A percentile compares a stretch with the other conserved stretches of the same genome.
phyloP scores from a whole-genome alignment of 495 filamentous ascomycete species.

The Hypoxylon crocopeplum region DNA sequence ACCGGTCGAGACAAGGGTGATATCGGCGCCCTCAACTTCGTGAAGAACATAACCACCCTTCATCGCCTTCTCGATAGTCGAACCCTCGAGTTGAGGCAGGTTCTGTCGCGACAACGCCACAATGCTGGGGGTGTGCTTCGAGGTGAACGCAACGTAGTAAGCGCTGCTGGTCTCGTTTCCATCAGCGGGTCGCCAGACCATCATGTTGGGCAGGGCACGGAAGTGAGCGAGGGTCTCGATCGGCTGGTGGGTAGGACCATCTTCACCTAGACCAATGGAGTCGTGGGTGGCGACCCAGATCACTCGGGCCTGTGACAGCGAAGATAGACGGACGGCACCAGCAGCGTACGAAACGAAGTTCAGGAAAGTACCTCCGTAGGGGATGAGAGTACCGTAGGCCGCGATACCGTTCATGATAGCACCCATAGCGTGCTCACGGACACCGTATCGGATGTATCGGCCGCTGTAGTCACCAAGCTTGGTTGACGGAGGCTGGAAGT shows the following conservation, averaged over 20 bases:
- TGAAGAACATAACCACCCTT: conserved; percentile 94
- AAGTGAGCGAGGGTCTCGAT: conserved; percentile 99
- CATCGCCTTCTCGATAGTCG: conserved; percentile 81
- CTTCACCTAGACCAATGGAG: conserved; percentile 98
- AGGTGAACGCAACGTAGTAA: conserved; percentile 94
- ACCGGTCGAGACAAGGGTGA: conserved; percentile 94
- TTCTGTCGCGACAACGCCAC: conserved; percentile 97
- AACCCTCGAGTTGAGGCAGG: conserved; percentile 95
- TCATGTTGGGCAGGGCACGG: conserved; percentile 98
- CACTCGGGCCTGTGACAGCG: conserved; percentile 87
- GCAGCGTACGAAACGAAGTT: conserved; percentile 99
- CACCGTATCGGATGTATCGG: conserved; percentile 96
- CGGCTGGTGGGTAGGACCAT: conserved; percentile 98
- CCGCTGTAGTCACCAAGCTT: conserved; percentile 87
- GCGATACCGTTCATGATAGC: conserved; percentile 97
- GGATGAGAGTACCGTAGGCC: conserved; percentile 94
- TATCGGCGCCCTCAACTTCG: conserved; percentile 80
- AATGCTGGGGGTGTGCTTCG: conserved; percentile 90
- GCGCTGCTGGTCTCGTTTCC: conserved; percentile 98
- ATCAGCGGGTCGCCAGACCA: conserved; percentile 99
- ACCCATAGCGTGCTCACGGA: conserved; percentile 97
- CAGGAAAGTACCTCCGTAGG: conserved; percentile 94
- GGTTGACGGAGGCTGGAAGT: conserved; percentile 93
- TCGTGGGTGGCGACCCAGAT: conserved; percentile 99
- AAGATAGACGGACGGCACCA: conserved; percentile 91